phyloP scores from a whole-genome alignment of 2,329 filamentous ascomycete genomes.

The Paecilomyces dactylethromorphus region DNA sequence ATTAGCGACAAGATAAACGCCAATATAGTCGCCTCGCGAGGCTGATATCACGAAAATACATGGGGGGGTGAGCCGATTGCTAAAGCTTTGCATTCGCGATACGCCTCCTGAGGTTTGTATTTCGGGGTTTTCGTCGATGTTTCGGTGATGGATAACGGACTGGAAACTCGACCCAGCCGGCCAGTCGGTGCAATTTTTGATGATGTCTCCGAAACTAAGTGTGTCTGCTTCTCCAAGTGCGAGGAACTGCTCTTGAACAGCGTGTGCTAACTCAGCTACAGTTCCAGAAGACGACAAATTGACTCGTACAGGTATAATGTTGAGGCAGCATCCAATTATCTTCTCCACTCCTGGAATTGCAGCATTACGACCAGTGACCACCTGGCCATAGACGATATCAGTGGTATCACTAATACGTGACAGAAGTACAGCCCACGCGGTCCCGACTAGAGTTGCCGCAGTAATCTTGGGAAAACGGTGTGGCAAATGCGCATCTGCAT shows the following conservation, averaged over 20 bases:
- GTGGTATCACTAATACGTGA: conserved; percentile 42
- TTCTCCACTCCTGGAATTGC: conserved; percentile 25
- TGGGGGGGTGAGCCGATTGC: neutral
- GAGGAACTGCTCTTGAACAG: neutral
- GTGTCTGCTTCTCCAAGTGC: neutral
- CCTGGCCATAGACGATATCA: conserved; percentile 53
- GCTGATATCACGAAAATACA: neutral
- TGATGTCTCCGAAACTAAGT: neutral
- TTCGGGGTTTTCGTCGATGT: neutral
- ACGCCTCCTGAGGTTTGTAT: neutral
- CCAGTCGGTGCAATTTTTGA: neutral
- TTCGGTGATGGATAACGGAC: neutral
- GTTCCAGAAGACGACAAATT: neutral
- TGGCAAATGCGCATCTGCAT: neutral
- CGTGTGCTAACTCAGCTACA: neutral
- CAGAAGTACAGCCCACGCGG: conserved; percentile 53
- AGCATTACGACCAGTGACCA: conserved; percentile 44
- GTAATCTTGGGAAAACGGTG: conserved; percentile 10
- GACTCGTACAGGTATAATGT: neutral
- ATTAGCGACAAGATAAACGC: neutral
- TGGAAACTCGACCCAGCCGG: neutral
- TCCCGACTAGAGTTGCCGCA: conserved; percentile 44
- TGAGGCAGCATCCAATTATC: conserved; percentile 13
- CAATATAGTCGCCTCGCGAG: neutral
- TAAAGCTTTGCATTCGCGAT: neutral